phyloP scores from a whole-genome alignment of 805 yeast species.

The Metschnikowia drakensbergensis region DNA sequence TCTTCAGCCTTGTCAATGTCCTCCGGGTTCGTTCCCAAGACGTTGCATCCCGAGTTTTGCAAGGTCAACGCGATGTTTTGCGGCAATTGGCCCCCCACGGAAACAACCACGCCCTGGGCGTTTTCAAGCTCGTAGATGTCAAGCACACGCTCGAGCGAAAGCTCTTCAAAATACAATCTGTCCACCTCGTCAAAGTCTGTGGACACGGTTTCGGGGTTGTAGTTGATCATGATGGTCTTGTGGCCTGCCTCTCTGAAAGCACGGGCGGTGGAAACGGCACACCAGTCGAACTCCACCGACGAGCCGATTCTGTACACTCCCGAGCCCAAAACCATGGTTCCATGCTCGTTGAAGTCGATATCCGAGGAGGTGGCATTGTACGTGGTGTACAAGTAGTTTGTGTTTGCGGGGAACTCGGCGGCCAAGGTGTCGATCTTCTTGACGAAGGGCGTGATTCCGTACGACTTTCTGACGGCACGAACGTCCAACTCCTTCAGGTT shows the following conservation, averaged over 20 bases:
- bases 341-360: slow-evolving; percentile 80
- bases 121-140: slow-evolving; percentile 93
- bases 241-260: slow-evolving; percentile 84
- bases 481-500: slow-evolving; percentile 74
- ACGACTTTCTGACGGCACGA: slow-evolving; percentile 74
- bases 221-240: slow-evolving; percentile 93
- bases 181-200: slow-evolving; percentile 98
- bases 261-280: slow-evolving; percentile 96
- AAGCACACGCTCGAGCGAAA: slow-evolving; percentile 92
- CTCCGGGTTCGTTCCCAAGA: slow-evolving; percentile 90
- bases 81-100: slow-evolving; percentile 97
- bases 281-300: slow-evolving; percentile 98
- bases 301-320: slow-evolving; percentile 99
- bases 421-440: slow-evolving; percentile 97
- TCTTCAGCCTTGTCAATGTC: slow-evolving; percentile 97
- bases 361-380: slow-evolving; percentile 88
- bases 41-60: slow-evolving; percentile 78
- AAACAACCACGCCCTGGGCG: slow-evolving; percentile 87
- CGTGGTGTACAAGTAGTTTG: slow-evolving; percentile 93
- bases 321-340: slow-evolving; percentile 94
- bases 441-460: slow-evolving; percentile 85
- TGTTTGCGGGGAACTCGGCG: slow-evolving; percentile 97
- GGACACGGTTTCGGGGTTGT: slow-evolving; percentile 97
- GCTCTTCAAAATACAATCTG: slow-evolving; percentile 92
- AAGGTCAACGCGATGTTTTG: slow-evolving; percentile 90